Evolutionary conservation across 805 yeast species (phyloP).

Genomic region (Myxozyma sirexii): DNA sequence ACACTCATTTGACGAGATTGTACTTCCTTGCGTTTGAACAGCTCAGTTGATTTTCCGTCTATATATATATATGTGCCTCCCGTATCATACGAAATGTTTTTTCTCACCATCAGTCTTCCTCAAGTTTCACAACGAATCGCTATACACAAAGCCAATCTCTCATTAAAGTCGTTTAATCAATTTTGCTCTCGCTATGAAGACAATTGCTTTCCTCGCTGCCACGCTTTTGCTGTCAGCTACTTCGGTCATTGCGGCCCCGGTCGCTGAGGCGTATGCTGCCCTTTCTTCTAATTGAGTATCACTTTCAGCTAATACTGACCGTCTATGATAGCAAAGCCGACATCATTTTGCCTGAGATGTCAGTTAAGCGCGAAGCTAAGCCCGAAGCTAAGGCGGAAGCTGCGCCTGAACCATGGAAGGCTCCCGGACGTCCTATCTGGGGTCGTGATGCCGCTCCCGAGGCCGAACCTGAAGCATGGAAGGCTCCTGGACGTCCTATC

Average conservation of each 20-base stretch:
- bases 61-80: background rate
- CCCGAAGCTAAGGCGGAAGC: slow-evolving; percentile 22
- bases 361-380: slow-evolving; percentile 20
- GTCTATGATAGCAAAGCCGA: background rate
- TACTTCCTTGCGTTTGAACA: background rate
- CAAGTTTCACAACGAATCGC: background rate
- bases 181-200: slow-evolving; percentile 4
- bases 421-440: slow-evolving; percentile 14
- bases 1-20: background rate
- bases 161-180: background rate
- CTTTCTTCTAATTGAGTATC: background rate
- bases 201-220: background rate
- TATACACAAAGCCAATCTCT: background rate
- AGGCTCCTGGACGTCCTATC: slow-evolving; percentile 9
- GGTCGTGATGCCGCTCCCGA: slow-evolving; percentile 28
- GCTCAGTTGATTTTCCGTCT: background rate
- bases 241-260: slow-evolving; percentile 19
- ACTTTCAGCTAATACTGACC: background rate
- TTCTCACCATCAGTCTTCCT: background rate
- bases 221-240: slow-evolving; percentile 1
- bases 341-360: background rate
- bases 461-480: slow-evolving; percentile 1
- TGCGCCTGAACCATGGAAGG: slow-evolving; percentile 1
- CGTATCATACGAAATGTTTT: background rate
- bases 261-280: slow-evolving; percentile 15